Conservation (phyloP, 2,329 filamentous ascomycete species). For the Cercospora berteroae region DNA sequence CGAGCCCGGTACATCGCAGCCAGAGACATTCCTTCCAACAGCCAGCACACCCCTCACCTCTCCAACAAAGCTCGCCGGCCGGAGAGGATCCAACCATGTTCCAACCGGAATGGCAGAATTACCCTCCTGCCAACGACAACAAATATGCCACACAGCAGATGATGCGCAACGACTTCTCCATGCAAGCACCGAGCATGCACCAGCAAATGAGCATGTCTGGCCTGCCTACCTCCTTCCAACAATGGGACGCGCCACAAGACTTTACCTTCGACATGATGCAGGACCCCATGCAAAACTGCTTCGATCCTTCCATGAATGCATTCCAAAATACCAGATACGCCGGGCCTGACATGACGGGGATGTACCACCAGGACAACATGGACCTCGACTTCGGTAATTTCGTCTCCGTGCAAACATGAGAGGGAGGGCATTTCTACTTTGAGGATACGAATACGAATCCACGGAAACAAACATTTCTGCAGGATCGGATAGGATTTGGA, state of each 20-base stretch:
- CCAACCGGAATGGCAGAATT: conserved; percentile 33
- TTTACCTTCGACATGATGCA: conserved; percentile 2
- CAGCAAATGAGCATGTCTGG: background rate
- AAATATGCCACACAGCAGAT: conserved; percentile 12
- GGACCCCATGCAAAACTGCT: background rate
- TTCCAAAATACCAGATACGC: background rate
- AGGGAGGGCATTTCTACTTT: background rate
- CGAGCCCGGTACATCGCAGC: conserved; percentile 26
- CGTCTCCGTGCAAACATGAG: conserved; percentile 10
- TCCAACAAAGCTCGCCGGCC: conserved; percentile 28
- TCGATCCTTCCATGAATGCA: background rate
- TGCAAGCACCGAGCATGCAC: conserved; percentile 22
- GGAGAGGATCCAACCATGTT: conserved; percentile 34
- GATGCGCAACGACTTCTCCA: conserved; percentile 27
- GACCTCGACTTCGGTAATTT: conserved; percentile 3
- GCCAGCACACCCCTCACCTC: conserved; percentile 27
- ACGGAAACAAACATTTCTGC: background rate
- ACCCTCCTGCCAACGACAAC: conserved; percentile 16
- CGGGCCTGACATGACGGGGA: background rate
- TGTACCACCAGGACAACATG: background rate
- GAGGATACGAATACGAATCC: background rate
- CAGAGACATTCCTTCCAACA: conserved; percentile 19
- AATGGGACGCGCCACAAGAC: conserved; percentile 5
- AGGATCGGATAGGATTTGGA: background rate
- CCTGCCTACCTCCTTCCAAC: background rate